A percentile compares a stretch with the other conserved stretches of the same genome.
Evolutionary conservation across 2,329 filamentous ascomycete genomes (phyloP).

Genomic region (Sclerotinia trifoliorum): DNA sequence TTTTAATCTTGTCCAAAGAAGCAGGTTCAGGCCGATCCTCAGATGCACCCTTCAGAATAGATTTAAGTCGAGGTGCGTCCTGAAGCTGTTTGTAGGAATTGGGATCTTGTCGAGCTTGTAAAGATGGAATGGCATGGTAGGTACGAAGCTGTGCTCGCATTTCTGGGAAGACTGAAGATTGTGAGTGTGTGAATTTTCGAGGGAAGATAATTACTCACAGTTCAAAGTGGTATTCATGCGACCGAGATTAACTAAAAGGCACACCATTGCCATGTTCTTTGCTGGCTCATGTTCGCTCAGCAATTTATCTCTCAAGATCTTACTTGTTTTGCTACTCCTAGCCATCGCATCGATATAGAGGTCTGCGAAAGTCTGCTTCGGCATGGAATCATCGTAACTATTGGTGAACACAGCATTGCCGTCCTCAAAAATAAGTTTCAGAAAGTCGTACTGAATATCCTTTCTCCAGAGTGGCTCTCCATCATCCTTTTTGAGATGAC

Average conservation of each 20-base stretch:
- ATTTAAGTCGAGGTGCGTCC: constrained; percentile 92
- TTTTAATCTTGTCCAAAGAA: constrained; percentile 79
- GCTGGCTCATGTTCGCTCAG: constrained; percentile 87
- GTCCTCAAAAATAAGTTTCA: constrained; percentile 77
- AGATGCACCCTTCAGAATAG: constrained; percentile 92
- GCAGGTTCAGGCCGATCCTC: constrained; percentile 86
- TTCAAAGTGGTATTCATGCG: constrained; percentile 99
- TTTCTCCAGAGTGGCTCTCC: constrained; percentile 82
- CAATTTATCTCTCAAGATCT: constrained; percentile 95
- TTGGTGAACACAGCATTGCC: constrained; percentile 80
- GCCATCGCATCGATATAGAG: constrained; percentile 99
- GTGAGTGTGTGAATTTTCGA: constrained; percentile 33
- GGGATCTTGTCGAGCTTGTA: constrained; percentile 91
- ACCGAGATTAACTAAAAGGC: constrained; percentile 92
- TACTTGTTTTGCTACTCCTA: constrained; percentile 97
- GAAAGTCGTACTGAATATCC: constrained; percentile 86
- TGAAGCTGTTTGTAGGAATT: constrained; percentile 98
- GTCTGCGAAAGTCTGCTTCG: constrained; percentile 82
- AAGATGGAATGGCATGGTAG: constrained; percentile 94
- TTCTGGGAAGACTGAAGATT: constrained; percentile 81
- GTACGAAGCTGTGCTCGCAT: constrained; percentile 98
- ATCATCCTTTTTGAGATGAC: constrained; percentile 85
- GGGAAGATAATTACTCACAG: constrained; percentile 56
- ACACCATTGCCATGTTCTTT: constrained; percentile 99
- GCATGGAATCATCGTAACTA: constrained; percentile 60